A percentile compares a stretch with the other conserved stretches of the same genome.
phyloP scores from a whole-genome alignment of 1,284 basidiomycete species.

The Heterobasidion annosum region DNA sequence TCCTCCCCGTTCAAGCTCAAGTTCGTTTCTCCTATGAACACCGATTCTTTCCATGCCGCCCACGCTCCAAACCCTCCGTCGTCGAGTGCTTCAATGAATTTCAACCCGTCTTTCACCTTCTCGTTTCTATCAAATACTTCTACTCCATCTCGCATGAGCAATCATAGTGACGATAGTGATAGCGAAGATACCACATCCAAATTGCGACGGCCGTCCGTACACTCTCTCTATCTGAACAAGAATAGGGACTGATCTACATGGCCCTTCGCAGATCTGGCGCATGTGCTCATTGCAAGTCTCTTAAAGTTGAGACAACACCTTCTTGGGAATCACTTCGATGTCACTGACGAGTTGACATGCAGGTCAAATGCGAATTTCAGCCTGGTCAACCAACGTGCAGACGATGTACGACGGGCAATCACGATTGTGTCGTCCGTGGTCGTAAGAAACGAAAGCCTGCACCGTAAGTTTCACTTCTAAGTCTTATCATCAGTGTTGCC shows the following conservation, averaged over 20 bases:
- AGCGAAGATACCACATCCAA: neutral
- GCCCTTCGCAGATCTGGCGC: slow-evolving; percentile 20
- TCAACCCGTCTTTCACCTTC: slow-evolving; percentile 1
- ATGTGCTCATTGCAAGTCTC: slow-evolving; percentile 50
- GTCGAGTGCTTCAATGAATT: neutral
- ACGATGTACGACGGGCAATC: slow-evolving; percentile 33
- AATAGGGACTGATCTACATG: neutral
- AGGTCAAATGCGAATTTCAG: slow-evolving; percentile 46
- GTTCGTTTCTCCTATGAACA: neutral
- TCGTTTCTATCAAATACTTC: neutral
- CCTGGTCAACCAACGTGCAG: slow-evolving; percentile 35
- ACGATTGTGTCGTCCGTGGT: slow-evolving; percentile 38
- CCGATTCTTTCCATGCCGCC: neutral
- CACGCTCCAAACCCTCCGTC: neutral
- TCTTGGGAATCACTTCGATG: neutral
- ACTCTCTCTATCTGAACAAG: neutral
- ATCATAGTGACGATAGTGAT: neutral
- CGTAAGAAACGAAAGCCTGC: slow-evolving; percentile 50
- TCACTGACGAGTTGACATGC: too few relatives aligned
- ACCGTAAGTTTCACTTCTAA: slow-evolving; percentile 26
- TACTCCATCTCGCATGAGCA: neutral
- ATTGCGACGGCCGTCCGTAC: neutral
- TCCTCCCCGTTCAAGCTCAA: neutral
- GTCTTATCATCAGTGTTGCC: neutral
- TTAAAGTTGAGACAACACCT: slow-evolving; percentile 31